Evolutionary conservation across 208 protist species (phyloP).

Genomic region (Porcisia hertigi): DNA sequence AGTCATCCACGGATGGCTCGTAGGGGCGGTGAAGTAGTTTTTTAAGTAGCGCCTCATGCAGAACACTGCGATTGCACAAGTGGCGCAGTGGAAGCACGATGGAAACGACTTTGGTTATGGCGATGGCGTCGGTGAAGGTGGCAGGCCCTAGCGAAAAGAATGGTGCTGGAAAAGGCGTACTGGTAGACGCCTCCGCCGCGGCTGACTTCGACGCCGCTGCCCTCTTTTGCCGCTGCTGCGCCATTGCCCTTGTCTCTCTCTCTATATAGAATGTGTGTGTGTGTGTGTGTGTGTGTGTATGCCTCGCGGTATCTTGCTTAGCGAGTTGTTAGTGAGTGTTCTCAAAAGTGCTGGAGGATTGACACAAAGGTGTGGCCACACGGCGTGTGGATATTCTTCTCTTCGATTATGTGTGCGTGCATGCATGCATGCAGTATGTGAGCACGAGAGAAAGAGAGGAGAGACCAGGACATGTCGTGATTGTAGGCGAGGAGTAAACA

Average conservation of each 20-base stretch:
- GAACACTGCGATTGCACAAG: conserved; percentile 31
- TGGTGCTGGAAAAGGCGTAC: conserved; percentile 17
- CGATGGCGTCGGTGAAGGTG: conserved; percentile 33
- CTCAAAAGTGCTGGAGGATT: neutral
- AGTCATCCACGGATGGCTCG: conserved; percentile 29
- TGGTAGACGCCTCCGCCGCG: neutral
- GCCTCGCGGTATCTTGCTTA: neutral
- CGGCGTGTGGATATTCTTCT: no score
- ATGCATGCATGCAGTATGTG: neutral
- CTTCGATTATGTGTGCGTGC: neutral
- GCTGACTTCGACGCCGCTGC: neutral
- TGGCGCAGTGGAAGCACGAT: conserved; percentile 50
- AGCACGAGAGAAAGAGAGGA: neutral
- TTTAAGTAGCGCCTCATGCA: conserved; percentile 52
- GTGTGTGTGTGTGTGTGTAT: neutral
- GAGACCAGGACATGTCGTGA: neutral
- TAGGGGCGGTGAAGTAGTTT: conserved; percentile 49
- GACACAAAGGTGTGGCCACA: no score
- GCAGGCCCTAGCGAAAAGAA: conserved; percentile 51
- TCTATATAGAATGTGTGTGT: neutral
- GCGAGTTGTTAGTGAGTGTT: neutral
- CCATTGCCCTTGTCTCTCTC: neutral
- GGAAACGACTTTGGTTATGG: conserved; percentile 30
- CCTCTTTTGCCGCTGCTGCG: neutral
- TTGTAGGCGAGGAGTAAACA: neutral